These are phyloP conservation scores for Conticribra weissflogii DNA, from an alignment of 108 stramenopile species.

Conservation along the genomic window DNA sequence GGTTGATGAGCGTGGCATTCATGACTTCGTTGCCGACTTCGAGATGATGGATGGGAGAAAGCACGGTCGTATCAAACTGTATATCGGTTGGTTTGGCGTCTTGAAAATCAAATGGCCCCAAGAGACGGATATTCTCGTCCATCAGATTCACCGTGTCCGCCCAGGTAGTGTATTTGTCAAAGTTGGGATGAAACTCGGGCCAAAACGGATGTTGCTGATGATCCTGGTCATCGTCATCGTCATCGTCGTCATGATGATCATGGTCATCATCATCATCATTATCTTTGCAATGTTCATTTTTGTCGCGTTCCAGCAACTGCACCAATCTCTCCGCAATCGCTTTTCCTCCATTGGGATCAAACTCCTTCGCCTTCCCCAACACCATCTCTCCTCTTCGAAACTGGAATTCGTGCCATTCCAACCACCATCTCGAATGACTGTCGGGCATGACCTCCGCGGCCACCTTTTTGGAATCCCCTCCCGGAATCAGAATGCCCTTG, in stretches of 20 bases:
- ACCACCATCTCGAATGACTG: slow-evolving; percentile 35
- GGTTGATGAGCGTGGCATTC: neutral
- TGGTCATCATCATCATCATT: neutral
- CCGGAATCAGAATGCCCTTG: slow-evolving; percentile 13
- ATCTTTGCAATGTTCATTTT: neutral
- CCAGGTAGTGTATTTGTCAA: slow-evolving; percentile 13
- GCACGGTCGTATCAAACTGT: neutral
- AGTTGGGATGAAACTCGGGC: slow-evolving; percentile 26
- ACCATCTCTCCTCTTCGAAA: slow-evolving; percentile 23
- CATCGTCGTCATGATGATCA: neutral
- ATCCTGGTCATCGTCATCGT: slow-evolving; percentile 1
- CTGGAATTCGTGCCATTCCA: slow-evolving; percentile 35
- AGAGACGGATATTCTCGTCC: slow-evolving; percentile 18
- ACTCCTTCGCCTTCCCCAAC: slow-evolving; percentile 28
- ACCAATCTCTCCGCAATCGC: slow-evolving; percentile 16
- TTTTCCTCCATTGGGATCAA: slow-evolving; percentile 27
- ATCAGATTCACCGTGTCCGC: slow-evolving; percentile 27
- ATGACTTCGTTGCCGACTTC: neutral
- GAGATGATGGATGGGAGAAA: neutral
- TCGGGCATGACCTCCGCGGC: slow-evolving; percentile 16
- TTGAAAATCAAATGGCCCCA: slow-evolving; percentile 45
- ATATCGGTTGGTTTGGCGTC: neutral
- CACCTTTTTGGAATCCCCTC: neutral
- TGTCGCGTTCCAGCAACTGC: slow-evolving; percentile 3
- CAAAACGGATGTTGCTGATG: neutral